Base-by-base conservation (phyloP, 352 stramenopile genomes). In the Aphanomyces cochlioides region DNA sequence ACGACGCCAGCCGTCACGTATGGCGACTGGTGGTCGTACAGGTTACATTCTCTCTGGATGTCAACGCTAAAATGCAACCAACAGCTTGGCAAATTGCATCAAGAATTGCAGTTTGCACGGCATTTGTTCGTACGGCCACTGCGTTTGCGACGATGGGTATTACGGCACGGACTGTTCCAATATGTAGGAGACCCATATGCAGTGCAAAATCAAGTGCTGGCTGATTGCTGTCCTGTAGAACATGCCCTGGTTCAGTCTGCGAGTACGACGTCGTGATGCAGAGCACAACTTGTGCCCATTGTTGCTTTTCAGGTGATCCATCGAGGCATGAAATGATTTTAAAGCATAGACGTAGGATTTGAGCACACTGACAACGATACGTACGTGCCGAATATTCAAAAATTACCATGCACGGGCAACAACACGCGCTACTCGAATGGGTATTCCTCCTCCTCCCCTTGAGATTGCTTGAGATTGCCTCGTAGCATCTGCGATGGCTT, bases 101-200 rank as follows among this genome's bases (percentile, higher is more conserved):
- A 94, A 95, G 70, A 98, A 98, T 78, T 99, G 96, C 74, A 96
- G 82, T 0, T 77, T 92, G 48, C 88, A 98, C 61, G 96, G 96
- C 19, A 74, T 88, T 1, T 99, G 96, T 75, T 80, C 80, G 39
- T 95, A 90, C 69, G 96, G 96, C 7, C 97, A 91, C 63, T 98
- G 95, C 65, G 79, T 84, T n/a, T 98, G 95, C 73, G 68, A 97
- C 69, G 87, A 96, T 60, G 96, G 96, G 13, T 99, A 97, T 75
- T 98, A 98, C 72, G 96, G 96, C n/a, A 72, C 90, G 3, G 96
- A 99, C 75, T 99, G 96, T 75, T 98, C 89, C 8, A 99, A 99
- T 73, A 88, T 85, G 19, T 94, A 71, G 1, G 48, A 67, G 15
- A 5, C 7, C 63, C 39, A n/a, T n/a, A n/a, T n/a, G n/a, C n/a